phyloP scores from a whole-genome alignment of 2,329 filamentous ascomycete genomes.

The Madurella mycetomatis region DNA sequence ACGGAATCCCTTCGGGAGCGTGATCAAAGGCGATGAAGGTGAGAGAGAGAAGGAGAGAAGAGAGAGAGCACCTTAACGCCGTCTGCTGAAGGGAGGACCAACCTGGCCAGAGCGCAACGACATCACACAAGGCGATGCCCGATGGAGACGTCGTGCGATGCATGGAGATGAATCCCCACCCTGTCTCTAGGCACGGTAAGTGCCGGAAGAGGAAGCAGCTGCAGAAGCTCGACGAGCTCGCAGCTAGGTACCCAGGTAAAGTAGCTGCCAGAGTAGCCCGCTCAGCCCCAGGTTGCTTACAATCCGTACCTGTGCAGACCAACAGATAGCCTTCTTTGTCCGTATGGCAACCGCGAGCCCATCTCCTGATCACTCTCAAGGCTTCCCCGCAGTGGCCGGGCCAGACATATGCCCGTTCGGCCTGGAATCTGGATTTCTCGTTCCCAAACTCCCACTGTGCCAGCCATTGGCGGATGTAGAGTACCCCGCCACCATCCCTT shows the following conservation, averaged over 20 bases:
- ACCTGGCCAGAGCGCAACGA: too few species aligned
- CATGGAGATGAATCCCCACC: not conserved
- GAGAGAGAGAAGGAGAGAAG: too few species aligned
- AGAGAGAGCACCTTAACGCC: not conserved
- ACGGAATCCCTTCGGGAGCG: too few species aligned
- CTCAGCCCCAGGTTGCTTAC: conserved; percentile 1
- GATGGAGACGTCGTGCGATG: not conserved
- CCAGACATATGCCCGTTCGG: conserved; percentile 5
- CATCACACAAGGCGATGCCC: too few species aligned
- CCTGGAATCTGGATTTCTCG: conserved; percentile 10
- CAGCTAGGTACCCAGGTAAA: not conserved
- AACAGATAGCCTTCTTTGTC: conserved; percentile 7
- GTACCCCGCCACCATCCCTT: conserved; percentile 2
- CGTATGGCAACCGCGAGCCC: not conserved
- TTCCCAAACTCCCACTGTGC: not conserved
- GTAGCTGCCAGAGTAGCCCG: not conserved
- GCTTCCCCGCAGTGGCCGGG: conserved; percentile 10
- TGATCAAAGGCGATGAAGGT: not conserved
- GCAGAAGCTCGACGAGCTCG: conserved; percentile 4
- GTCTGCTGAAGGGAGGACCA: too few species aligned
- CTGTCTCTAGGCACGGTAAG: not conserved
- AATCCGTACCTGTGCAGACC: conserved; percentile 11
- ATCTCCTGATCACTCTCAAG: not conserved
- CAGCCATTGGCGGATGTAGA: not conserved
- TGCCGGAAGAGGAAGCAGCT: conserved; percentile 7